These are phyloP conservation scores for Parathielavia hyrcaniae DNA, from an alignment of 495 filamentous ascomycete genomes.

Conservation along the genomic window DNA sequence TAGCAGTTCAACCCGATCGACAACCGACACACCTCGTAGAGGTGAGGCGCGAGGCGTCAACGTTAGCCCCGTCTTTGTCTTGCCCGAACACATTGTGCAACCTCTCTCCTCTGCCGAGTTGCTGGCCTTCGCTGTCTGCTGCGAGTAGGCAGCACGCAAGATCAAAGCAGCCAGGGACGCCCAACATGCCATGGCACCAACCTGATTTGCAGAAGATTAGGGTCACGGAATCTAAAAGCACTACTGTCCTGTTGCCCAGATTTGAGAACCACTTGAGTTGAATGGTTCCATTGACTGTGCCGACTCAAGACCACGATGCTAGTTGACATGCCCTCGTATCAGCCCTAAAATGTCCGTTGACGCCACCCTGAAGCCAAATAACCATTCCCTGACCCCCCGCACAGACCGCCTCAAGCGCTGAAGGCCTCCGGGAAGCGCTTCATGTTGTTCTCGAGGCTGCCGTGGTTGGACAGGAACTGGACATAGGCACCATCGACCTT, in stretches of 20 bases:
- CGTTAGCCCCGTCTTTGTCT: not conserved
- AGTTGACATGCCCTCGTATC: slow-evolving; percentile 31
- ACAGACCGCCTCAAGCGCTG: slow-evolving; percentile 40
- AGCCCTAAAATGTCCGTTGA: slow-evolving; percentile 33
- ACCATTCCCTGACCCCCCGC: slow-evolving; percentile 32
- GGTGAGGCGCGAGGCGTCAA: not conserved
- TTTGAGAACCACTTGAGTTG: slow-evolving; percentile 17
- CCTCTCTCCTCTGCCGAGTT: not conserved
- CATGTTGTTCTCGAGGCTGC: slow-evolving; percentile 78
- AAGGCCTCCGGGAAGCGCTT: slow-evolving; percentile 90
- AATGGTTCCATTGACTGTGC: slow-evolving; percentile 34
- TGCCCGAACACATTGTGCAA: too few relatives aligned
- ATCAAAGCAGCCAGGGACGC: too few relatives aligned
- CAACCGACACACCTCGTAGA: too few relatives aligned
- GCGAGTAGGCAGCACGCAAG: not conserved
- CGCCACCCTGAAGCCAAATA: slow-evolving; percentile 33
- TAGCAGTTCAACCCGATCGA: too few relatives aligned
- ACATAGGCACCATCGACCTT: slow-evolving; percentile 97
- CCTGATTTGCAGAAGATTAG: not conserved
- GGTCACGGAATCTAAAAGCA: not conserved
- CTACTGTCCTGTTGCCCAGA: slow-evolving; percentile 10
- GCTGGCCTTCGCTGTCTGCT: not conserved
- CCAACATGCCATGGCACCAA: too few relatives aligned
- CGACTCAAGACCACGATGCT: slow-evolving; percentile 25
- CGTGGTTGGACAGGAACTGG: slow-evolving; percentile 92